Base-by-base conservation (phyloP, 2,329 filamentous ascomycete species). In the Xylaria sp. region DNA sequence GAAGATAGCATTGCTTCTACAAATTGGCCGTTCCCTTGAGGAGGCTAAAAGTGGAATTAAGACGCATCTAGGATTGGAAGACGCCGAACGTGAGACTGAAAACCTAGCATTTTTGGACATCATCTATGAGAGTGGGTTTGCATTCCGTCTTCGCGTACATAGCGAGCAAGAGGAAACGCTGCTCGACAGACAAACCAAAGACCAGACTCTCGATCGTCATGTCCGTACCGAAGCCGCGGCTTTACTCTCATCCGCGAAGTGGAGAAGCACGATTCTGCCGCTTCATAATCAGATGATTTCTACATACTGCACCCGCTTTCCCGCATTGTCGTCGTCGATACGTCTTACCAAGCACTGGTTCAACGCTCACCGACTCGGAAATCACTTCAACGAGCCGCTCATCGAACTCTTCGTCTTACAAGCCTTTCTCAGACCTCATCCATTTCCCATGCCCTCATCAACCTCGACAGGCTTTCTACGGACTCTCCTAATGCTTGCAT, bases 271-370 rank as follows among this genome's bases (percentile, higher is more conserved):
- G 36, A 90, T 92, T 59, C 82, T 90, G 0, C 92, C 94, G 3
- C 86, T 93, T 11, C 92, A 97, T 75, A 94, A 90, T 4, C 94
- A 97, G 79, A 92, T 91, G 5, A 86, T 98, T 46, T 86, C 91
- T 62, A 93, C 91, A 0, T 89, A 94, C 63, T 93, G 91, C 80
- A 97, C 93, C 0, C 89, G 93, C 3, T 91, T 93, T 73, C 91
- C 91, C 0, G 86, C 93, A 0, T 83, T 99, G 6, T 97, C 94
- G 0, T 88, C 91, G 2, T 91, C 94, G 0, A 93, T 97, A 70
- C 90, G 95, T 20, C 84, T 98, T 2, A 86, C 92, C 53, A 98
- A 98, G 82, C 88, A 90, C 76, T 99, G 96, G 96, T 96, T 97
- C 79, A 87, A 89, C 44, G 58, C 70, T 9, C 70, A 72, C 33